Base-by-base conservation (phyloP, 2,329 filamentous ascomycete genomes). In the Diaporthe eres region DNA sequence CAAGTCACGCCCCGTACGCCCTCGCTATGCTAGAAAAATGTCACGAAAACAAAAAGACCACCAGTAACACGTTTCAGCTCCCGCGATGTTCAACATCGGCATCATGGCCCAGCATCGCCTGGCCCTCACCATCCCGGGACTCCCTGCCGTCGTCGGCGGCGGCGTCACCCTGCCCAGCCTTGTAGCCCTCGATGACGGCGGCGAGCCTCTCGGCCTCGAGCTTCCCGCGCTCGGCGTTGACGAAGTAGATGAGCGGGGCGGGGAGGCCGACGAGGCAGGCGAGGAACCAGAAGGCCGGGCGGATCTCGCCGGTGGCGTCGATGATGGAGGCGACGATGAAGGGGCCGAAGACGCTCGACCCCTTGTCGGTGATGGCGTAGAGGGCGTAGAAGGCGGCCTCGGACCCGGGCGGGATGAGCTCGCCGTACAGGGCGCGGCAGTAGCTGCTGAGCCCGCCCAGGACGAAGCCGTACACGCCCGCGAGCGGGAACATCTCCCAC, bases 321-420 rank as follows among this genome's bases (percentile, higher is more conserved):
- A 97, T 98, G 78, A 99, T 98, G 17, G 92, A 92, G 1, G 96
- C 97, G 0, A 99, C 97, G 82, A 99, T 96, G 0, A 95, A 94
- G 0, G 97, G 97, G 0, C 97, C 97, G 83, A 99, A 98, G 2
- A 98, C 89, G 82, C 94, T 97, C 31, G 94, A 97, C 1, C 96
- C 96, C 84, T 99, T 99, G 83, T 99, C 97, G 2, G 97, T 98
- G 78, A 98, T 98, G 49, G 97, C 97, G 82, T 98, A 99, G 2
- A 99, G 88, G 0, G 96, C 96, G 82, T 98, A 99, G 82, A 99
- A 99, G 0, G 96, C 96, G 0, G 97, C 96, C 85, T 99, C 97
- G 42, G 94, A 97, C 5, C 97, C 97, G 0, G 95, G 95, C 1
- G 97, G 97, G 74, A 99, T 98, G 74, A 99, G 89, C 83, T 98